phyloP scores from a whole-genome alignment of 352 stramenopile species.

The Phytophthora fragariaefolia region DNA sequence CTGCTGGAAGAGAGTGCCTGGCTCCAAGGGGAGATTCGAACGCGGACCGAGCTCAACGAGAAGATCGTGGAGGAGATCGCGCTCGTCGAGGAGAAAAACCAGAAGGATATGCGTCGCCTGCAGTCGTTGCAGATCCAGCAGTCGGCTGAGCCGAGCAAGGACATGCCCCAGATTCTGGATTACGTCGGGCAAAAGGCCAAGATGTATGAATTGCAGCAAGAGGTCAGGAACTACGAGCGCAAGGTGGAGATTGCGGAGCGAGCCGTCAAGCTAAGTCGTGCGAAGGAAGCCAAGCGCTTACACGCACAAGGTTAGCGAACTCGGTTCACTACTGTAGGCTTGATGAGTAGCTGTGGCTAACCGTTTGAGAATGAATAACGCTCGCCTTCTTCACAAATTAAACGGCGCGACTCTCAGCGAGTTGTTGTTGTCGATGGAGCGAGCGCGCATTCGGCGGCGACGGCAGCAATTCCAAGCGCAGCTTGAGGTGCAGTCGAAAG shows the following conservation, averaged over 20 bases:
- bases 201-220: slow-evolving; percentile 87
- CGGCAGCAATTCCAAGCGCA: slow-evolving; percentile 45
- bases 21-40: slow-evolving; percentile 84
- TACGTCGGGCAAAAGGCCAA: slow-evolving; percentile 92
- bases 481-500: slow-evolving; percentile 27
- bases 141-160: slow-evolving; percentile 69
- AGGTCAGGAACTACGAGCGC: slow-evolving; percentile 92
- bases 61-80: slow-evolving; percentile 86
- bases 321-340: not conserved
- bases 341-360: not conserved
- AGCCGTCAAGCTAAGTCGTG: slow-evolving; percentile 62
- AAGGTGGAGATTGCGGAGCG: slow-evolving; percentile 95
- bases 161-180: slow-evolving; percentile 92
- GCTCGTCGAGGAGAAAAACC: slow-evolving; percentile 73
- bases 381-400: not conserved
- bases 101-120: slow-evolving; percentile 66
- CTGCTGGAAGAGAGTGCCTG: slow-evolving; percentile 85
- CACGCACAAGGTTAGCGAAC: slow-evolving; percentile 6
- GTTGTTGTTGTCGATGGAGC: slow-evolving; percentile 33
- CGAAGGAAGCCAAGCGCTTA: slow-evolving; percentile 31
- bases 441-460: slow-evolving; percentile 29
- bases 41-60: slow-evolving; percentile 84
- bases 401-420: slow-evolving; percentile 7
- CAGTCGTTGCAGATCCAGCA: slow-evolving; percentile 73
- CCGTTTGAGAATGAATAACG: not conserved